Evolutionary conservation across 192 early-diverging fungal genomes (phyloP), one percentile per base, ranked within the genome.

Genomic region (Cladochytrium replicatum): DNA sequence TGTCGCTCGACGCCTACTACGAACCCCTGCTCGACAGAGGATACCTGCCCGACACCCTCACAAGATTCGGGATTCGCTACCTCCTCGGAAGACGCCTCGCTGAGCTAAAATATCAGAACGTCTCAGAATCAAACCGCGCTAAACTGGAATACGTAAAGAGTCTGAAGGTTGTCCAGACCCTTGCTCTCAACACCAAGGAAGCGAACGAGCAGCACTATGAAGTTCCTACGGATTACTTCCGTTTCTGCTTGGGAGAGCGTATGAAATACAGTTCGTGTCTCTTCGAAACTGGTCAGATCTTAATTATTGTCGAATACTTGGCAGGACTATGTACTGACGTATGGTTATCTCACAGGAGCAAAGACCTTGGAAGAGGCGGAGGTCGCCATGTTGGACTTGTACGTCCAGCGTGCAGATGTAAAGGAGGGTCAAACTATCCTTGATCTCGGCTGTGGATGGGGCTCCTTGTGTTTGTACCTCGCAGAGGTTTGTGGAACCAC

Each of bases 121-220:
- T 71, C 30, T 37, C 19, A 19, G 17, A 28, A 26, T 51, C 49
- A 28, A 38, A 29, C 13, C 40, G 39, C 26, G 52, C 43, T 39
- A 78, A 77, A 47, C 17, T 32, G 19, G 32, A 6, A 6, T 78
- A 66, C 66, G 62, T 76, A 34, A 25, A 43, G 26, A 26, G 22
- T 3, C 63, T 78, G 39, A 69, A 55, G 48, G 53, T 34, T 11
- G 38, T 45, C 0, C 28, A 56, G 25, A 37, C 37, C 17, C 80
- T 83, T 25, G 81, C 77, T 22, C 38, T 69, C 17, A 39, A 79
- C 45, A 81, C 80, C 8, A 67, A 81, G 28, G 72, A 81, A 52
- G 81, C 81, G 23, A 83, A 83, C 42, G 70, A 83, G 52, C 81
- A 83, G 62, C 81, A 83, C 48, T 83, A 83, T 57, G 81, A 83